phyloP scores from a whole-genome alignment of 192 early-diverging fungal genomes.

The Coemansia sp. region DNA sequence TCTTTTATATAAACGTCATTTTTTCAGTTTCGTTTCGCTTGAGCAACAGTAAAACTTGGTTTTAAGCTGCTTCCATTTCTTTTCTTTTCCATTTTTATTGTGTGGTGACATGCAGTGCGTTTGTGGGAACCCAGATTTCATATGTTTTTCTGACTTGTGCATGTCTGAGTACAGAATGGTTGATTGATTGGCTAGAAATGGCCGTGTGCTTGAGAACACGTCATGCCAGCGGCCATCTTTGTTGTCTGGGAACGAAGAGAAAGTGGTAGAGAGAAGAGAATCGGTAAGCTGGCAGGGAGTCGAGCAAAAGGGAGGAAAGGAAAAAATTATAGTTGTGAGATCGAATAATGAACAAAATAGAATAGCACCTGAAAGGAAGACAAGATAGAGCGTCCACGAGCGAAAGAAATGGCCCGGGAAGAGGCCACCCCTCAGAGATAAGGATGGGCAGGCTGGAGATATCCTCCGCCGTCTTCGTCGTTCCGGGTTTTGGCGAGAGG shows the following conservation, averaged over 20 bases:
- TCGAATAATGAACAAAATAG: too few species aligned
- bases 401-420: too few species aligned
- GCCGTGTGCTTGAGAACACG: slow-evolving; percentile 14
- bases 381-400: too few species aligned
- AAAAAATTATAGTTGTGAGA: too few species aligned
- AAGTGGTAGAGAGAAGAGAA: too few species aligned
- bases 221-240: background rate
- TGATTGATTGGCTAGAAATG: slow-evolving; percentile 26
- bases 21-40: background rate
- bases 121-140: background rate
- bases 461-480: too few species aligned
- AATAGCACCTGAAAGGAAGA: too few species aligned
- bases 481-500: background rate
- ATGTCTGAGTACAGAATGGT: slow-evolving; percentile 7
- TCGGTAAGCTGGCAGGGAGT: too few species aligned
- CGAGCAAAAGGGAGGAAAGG: too few species aligned
- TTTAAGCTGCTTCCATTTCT: too few species aligned
- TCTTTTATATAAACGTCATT: slow-evolving; percentile 4
- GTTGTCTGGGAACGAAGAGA: background rate
- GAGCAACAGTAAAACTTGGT: too few species aligned
- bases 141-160: background rate
- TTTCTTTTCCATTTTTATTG: too few species aligned
- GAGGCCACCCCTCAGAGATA: background rate
- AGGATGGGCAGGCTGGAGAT: background rate
- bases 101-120: background rate